These are phyloP conservation scores for Sarocladium oryzae DNA, from an alignment of 2,329 filamentous ascomycete species.

Conservation along the genomic window DNA sequence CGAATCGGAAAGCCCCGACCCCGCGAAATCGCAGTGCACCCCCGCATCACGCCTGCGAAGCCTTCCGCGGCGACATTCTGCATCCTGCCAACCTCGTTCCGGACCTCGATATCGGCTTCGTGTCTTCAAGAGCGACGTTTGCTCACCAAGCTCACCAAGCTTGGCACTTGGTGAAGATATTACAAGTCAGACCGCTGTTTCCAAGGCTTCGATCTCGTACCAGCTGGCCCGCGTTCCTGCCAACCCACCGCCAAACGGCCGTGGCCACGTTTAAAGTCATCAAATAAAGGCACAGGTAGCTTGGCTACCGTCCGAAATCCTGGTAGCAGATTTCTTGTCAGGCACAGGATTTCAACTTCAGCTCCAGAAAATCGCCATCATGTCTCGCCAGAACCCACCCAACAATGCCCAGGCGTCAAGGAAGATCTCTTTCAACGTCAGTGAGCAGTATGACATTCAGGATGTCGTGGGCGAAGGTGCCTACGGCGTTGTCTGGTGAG, in stretches of 20 bases:
- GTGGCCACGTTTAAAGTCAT: not conserved
- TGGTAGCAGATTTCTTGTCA: conserved; percentile 2
- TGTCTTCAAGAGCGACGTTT: too few species aligned
- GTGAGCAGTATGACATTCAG: conserved; percentile 98
- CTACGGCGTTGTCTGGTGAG: conserved; percentile 96
- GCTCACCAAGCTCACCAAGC: too few species aligned
- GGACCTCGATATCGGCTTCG: too few species aligned
- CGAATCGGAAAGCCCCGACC: not conserved
- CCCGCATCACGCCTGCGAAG: not conserved
- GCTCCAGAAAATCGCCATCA: conserved; percentile 21
- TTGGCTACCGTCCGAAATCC: not conserved
- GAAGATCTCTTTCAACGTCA: conserved; percentile 99
- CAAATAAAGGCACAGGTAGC: not conserved
- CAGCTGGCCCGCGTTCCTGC: conserved; percentile 1
- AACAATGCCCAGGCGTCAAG: conserved; percentile 59
- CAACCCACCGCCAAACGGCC: not conserved
- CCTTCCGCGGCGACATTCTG: not conserved
- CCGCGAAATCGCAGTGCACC: not conserved
- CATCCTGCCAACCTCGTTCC: not conserved
- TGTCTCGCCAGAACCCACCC: conserved; percentile 52
- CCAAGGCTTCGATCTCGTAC: not conserved
- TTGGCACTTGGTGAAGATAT: too few species aligned
- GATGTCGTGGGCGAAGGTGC: conserved; percentile 98
- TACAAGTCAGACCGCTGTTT: not conserved
- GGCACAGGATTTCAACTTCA: conserved; percentile 1